Evolutionary conservation across 257 asterid species (phyloP).

Genomic region (Gentiana macrophylla): DNA sequence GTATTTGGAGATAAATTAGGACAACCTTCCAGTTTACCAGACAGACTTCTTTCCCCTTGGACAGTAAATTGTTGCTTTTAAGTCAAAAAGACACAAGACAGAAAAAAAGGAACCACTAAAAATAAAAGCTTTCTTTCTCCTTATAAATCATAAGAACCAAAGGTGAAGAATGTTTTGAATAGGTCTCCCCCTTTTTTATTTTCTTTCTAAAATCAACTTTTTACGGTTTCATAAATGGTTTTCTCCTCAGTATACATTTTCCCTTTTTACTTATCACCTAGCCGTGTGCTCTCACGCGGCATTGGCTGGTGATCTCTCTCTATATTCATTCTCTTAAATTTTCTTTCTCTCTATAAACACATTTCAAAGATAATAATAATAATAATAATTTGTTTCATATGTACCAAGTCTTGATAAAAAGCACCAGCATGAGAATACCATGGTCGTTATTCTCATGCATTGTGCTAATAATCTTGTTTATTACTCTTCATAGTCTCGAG

Average conservation of each 20-base stretch:
- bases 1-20: too few relatives aligned
- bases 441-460: conserved; percentile 22
- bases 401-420: not conserved
- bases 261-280: conserved; percentile 19
- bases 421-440: conserved; percentile 27
- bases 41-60: too few relatives aligned
- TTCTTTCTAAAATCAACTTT: conserved; percentile 11
- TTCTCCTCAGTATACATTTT: conserved; percentile 20
- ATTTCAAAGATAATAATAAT: not conserved
- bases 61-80: not conserved
- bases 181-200: conserved; percentile 20
- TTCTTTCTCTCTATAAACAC: conserved; percentile 2
- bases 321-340: not conserved
- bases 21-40: too few relatives aligned
- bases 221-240: conserved; percentile 9
- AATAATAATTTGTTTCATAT: not conserved
- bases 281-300: conserved; percentile 58
- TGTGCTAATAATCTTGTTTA: conserved; percentile 13
- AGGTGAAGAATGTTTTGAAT: conserved; percentile 43
- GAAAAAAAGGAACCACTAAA: not conserved
- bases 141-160: conserved; percentile 24
- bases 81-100: not conserved
- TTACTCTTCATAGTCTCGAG: conserved; percentile 6
- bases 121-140: conserved; percentile 3
- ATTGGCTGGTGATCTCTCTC: conserved; percentile 31